Conservation (phyloP, 176 grass and related monocot species). For the Triticum timopheevii region DNA sequence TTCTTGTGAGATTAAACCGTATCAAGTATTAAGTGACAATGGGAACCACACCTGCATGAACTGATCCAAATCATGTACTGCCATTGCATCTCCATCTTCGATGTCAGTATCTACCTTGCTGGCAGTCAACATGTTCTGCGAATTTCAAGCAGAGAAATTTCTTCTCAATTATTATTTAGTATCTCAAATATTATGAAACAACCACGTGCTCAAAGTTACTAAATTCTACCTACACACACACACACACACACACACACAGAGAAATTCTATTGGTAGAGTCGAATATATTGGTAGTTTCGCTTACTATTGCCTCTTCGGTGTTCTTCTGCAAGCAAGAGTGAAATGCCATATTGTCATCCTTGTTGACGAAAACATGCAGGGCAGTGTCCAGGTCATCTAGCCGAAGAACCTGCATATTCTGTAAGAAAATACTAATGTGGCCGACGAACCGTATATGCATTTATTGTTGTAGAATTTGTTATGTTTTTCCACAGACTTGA, state of each 20-base stretch:
- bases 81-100: constrained; percentile 38
- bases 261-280: too few relatives aligned
- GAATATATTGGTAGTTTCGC: not conserved
- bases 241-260: too few relatives aligned
- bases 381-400: constrained; percentile 65
- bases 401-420: constrained; percentile 70
- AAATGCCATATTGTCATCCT: constrained; percentile 65
- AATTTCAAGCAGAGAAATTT: too few relatives aligned
- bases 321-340: constrained; percentile 54
- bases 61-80: constrained; percentile 35
- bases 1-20: not conserved
- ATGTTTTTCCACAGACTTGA: not conserved
- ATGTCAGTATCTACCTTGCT: constrained; percentile 26
- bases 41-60: constrained; percentile 46
- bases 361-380: constrained; percentile 73
- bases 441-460: not conserved
- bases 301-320: constrained; percentile 55
- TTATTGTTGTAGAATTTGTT: not conserved
- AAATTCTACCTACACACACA: too few relatives aligned
- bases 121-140: too few relatives aligned
- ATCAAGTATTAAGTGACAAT: not conserved
- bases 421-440: constrained; percentile 21
- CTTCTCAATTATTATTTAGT: too few relatives aligned
- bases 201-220: not conserved
- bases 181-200: not conserved